Evolutionary conservation across 192 early-diverging fungal species (phyloP).

Genomic region (Powellomyces hirtus): DNA sequence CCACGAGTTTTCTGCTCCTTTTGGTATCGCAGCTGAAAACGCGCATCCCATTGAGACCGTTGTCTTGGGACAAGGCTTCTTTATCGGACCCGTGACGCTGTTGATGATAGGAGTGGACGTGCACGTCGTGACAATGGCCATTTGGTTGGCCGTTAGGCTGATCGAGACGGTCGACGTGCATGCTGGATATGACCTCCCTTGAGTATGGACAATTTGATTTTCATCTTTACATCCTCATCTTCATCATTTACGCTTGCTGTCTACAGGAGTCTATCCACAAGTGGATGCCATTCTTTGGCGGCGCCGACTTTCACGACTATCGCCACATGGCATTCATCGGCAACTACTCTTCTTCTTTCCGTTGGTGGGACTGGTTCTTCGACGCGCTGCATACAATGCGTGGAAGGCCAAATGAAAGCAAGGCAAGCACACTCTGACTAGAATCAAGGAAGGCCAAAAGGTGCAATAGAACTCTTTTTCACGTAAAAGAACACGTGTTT

Average conservation of each 20-base stretch:
- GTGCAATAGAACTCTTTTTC: neutral
- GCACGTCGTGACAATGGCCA: slow-evolving; percentile 76
- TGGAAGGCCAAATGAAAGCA: slow-evolving; percentile 10
- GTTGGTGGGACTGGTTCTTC: slow-evolving; percentile 25
- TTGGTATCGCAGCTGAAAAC: slow-evolving; percentile 87
- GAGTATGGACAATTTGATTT: slow-evolving; percentile 50
- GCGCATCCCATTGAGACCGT: slow-evolving; percentile 87
- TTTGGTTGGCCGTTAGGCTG: slow-evolving; percentile 81
- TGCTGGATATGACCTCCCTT: slow-evolving; percentile 94
- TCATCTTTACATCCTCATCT: neutral
- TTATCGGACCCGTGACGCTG: slow-evolving; percentile 77
- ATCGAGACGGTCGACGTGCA: slow-evolving; percentile 90
- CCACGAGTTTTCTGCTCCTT: slow-evolving; percentile 85
- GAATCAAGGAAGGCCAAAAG: neutral
- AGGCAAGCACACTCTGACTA: neutral
- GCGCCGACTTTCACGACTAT: slow-evolving; percentile 80
- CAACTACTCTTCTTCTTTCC: slow-evolving; percentile 23
- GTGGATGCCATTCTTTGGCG: slow-evolving; percentile 22
- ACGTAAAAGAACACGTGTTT: too few relatives aligned
- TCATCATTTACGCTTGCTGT: neutral
- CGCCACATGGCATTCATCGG: slow-evolving; percentile 65
- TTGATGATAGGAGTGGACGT: slow-evolving; percentile 55
- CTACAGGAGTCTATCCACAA: slow-evolving; percentile 20
- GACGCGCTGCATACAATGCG: slow-evolving; percentile 17
- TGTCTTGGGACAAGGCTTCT: slow-evolving; percentile 78